Conservation (phyloP, 345 rosid species). For the Noccaea bulbosa region DNA sequence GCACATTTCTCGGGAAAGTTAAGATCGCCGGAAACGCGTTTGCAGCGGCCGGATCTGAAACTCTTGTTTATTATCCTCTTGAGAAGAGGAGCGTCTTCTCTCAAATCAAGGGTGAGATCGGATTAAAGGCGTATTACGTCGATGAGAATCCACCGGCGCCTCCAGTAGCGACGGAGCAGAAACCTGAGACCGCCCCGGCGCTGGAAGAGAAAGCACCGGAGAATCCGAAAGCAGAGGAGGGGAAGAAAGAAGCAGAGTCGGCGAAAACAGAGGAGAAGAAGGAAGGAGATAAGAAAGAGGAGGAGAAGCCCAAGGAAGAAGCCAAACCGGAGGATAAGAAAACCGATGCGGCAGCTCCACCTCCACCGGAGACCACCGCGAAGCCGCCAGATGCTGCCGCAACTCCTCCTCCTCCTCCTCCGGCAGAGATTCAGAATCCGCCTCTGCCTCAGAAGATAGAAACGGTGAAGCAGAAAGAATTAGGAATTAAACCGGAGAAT, state of each 20-base stretch:
- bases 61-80: constrained; percentile 73
- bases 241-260: constrained; percentile 42
- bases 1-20: constrained; percentile 76
- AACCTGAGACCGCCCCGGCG: constrained; percentile 39
- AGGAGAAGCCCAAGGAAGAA: constrained; percentile 45
- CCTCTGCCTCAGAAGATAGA: constrained; percentile 53
- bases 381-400: constrained; percentile 42
- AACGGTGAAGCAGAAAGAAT: constrained; percentile 47
- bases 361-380: constrained; percentile 33
- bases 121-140: constrained; percentile 65
- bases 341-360: constrained; percentile 38
- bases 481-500: constrained; percentile 32
- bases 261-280: constrained; percentile 51
- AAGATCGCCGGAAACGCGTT: constrained; percentile 67
- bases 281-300: constrained; percentile 45
- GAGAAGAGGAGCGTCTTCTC: constrained; percentile 92
- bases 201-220: constrained; percentile 46
- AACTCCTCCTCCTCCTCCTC: constrained; percentile 34
- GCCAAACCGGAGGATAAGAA: constrained; percentile 46
- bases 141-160: constrained; percentile 63
- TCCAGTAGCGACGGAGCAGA: constrained; percentile 35
- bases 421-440: constrained; percentile 50
- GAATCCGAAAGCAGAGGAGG: constrained; percentile 36
- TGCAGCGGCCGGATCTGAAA: constrained; percentile 63
- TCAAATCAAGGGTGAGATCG: constrained; percentile 84